phyloP scores from a whole-genome alignment of 768 basidiomycete genomes.

The Boletus coccyginus region DNA sequence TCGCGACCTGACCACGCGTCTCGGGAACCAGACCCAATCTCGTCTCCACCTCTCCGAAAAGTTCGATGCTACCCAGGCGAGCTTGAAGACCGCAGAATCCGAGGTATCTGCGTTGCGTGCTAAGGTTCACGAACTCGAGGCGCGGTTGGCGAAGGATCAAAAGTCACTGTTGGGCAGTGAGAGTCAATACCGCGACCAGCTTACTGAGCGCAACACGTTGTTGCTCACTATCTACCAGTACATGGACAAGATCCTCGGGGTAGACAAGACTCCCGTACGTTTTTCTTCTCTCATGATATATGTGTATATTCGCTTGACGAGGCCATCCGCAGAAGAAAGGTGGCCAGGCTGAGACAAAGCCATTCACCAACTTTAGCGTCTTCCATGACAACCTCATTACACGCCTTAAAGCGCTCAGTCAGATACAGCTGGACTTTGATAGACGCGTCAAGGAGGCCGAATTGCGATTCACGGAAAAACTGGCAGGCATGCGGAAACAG shows the following conservation, averaged over 20 bases:
- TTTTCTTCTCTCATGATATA: not conserved
- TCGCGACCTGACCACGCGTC: slow-evolving; percentile 72
- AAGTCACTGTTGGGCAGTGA: slow-evolving; percentile 67
- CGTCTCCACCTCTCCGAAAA: slow-evolving; percentile 85
- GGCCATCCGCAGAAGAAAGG: slow-evolving; percentile 58
- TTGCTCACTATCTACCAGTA: slow-evolving; percentile 93
- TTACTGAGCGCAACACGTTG: slow-evolving; percentile 90
- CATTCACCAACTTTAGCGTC: slow-evolving; percentile 88
- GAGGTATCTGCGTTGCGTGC: slow-evolving; percentile 61
- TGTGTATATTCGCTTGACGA: not conserved
- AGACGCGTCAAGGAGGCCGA: slow-evolving; percentile 81
- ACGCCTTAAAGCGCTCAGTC: slow-evolving; percentile 78
- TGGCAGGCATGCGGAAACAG: slow-evolving; percentile 79
- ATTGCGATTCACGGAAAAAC: slow-evolving; percentile 63
- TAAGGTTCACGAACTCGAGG: slow-evolving; percentile 73
- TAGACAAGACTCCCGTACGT: slow-evolving; percentile 80
- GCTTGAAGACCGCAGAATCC: slow-evolving; percentile 61
- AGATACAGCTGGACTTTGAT: slow-evolving; percentile 86
- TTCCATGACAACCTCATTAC: slow-evolving; percentile 95
- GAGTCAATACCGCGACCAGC: slow-evolving; percentile 83
- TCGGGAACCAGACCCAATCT: slow-evolving; percentile 85
- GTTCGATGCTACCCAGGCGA: slow-evolving; percentile 67
- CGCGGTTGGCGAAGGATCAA: slow-evolving; percentile 78
- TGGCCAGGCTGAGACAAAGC: slow-evolving; percentile 79
- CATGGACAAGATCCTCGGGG: slow-evolving; percentile 89